Base-by-base conservation (phyloP, 2,329 filamentous ascomycete species). In the Botrytis aclada region DNA sequence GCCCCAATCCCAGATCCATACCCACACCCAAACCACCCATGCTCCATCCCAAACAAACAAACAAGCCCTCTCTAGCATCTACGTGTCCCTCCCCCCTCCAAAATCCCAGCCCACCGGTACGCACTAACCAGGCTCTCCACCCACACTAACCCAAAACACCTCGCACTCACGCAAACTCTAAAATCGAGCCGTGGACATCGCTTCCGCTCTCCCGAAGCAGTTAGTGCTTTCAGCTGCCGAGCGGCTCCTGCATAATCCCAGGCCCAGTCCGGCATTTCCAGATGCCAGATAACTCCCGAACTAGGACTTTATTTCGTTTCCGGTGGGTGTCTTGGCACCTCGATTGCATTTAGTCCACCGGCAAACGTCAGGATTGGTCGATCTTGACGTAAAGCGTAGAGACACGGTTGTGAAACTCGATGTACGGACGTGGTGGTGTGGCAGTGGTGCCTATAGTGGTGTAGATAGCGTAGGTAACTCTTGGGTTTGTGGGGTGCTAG, bases 311-410 rank as follows among this genome's bases (percentile, higher is more conserved):
- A 61, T 39, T 32, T 22, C 4, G n/a, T 20, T 45, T 22, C n/a
- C 14, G n/a, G n/a, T 25, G 25, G 16, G 12, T 54, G 8, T 1
- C 51, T n/a, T 34, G n/a, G 58, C 22, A 37, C 34, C n/a, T 16
- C 60, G 12, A 12, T n/a, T 37, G 60, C 25, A 67, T 39, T 41
- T n/a, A 22, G 16, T 32, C 14, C 25, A 12, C 18, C n/a, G 25
- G 64, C 25, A 56, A n/a, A 67, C 14, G 47, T 54, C 64, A 56
- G 34, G 41, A 29, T 56, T 34, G 14, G 47, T 67, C 25, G 34
- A 41, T 56, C 64, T 67, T 67, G 64, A 56, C 64, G 47, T 67
- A 67, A 67, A 67, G 45, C 45, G n/a, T 67, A 29, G 5, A 56
- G 32, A 66, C 45, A 66, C 47, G 18, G 32, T 16, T 29, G 14